Percentiles rank a stretch among this genome's conserved stretches.
These are phyloP conservation scores for Axilococcus clingmanii DNA, from an alignment of 139 green algal genomes.

Conservation along the genomic window DNA sequence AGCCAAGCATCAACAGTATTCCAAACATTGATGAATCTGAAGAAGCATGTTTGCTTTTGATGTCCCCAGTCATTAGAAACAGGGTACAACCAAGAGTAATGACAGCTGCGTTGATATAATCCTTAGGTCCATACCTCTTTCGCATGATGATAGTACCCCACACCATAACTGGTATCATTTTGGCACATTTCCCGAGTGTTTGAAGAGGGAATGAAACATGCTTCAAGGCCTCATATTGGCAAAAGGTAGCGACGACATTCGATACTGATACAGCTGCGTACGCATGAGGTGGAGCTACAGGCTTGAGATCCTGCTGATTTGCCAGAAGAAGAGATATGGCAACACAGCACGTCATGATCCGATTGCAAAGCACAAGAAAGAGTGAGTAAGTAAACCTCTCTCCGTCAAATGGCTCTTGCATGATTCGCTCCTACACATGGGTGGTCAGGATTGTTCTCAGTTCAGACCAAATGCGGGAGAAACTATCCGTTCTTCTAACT, in stretches of 20 bases:
- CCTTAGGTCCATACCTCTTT: conserved; percentile 72
- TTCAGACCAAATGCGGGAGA: not conserved
- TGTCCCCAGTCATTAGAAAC: conserved; percentile 54
- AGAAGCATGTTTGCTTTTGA: conserved; percentile 13
- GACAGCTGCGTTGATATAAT: conserved; percentile 62
- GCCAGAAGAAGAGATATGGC: conserved; percentile 43
- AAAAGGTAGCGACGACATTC: conserved; percentile 93
- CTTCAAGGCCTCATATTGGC: conserved; percentile 98
- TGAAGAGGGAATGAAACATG: conserved; percentile 95
- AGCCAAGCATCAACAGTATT: conserved; percentile 80
- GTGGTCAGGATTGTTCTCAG: not conserved
- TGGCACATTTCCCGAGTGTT: conserved; percentile 90
- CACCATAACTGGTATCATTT: conserved; percentile 97
- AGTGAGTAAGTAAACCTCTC: conserved; percentile 84
- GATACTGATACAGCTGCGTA: conserved; percentile 71
- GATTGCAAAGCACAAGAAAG: conserved; percentile 94
- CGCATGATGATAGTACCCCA: conserved; percentile 86
- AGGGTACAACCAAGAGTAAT: conserved; percentile 82
- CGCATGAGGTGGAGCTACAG: conserved; percentile 47
- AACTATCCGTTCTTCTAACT: not conserved
- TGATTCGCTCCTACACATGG: conserved; percentile 83
- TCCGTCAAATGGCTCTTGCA: conserved; percentile 53
- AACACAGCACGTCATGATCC: conserved; percentile 60
- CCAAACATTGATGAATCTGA: conserved; percentile 35
- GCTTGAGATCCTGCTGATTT: conserved; percentile 23